A percentile compares a stretch with the other conserved stretches of the same genome.
phyloP scores from a whole-genome alignment of 1,139 yeast species.

The Zygosaccharomyces sapae region DNA sequence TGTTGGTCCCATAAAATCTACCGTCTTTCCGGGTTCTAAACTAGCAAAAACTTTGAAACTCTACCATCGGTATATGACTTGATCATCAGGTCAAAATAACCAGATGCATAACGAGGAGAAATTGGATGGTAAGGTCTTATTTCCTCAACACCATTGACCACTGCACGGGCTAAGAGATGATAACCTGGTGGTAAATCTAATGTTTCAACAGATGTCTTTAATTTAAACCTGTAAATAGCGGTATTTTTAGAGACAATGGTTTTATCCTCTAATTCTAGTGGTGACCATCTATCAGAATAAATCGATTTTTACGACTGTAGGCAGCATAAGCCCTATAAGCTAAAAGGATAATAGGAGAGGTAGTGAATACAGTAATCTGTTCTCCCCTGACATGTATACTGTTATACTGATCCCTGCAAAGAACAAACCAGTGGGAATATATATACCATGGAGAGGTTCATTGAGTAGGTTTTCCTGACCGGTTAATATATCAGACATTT shows the following conservation, averaged over 20 bases:
- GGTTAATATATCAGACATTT: conserved; percentile 26
- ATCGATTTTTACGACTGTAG: conserved; percentile 45
- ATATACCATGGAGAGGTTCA: conserved; percentile 67
- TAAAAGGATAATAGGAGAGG: conserved; percentile 36
- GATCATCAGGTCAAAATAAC: conserved; percentile 69
- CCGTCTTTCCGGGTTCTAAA: conserved; percentile 59
- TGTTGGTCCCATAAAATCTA: conserved; percentile 72
- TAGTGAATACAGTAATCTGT: conserved; percentile 45
- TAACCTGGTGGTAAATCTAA: conserved; percentile 70
- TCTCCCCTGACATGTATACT: conserved; percentile 41
- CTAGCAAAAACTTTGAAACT: conserved; percentile 63
- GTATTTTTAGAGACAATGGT: conserved; percentile 64
- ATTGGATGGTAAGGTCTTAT: conserved; percentile 72
- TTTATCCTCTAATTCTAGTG: conserved; percentile 65
- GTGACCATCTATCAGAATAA: conserved; percentile 52
- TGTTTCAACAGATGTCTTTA: conserved; percentile 55
- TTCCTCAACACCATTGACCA: conserved; percentile 55
- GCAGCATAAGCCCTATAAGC: conserved; percentile 48
- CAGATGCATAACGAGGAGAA: conserved; percentile 62
- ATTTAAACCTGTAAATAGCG: conserved; percentile 69
- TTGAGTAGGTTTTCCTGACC: conserved; percentile 45
- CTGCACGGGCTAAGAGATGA: conserved; percentile 55
- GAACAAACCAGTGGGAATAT: conserved; percentile 60
- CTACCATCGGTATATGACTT: conserved; percentile 68
- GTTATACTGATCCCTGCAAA: conserved; percentile 59